Evolutionary conservation across 805 yeast species (phyloP).

Genomic region (Candida sphagnicola): DNA sequence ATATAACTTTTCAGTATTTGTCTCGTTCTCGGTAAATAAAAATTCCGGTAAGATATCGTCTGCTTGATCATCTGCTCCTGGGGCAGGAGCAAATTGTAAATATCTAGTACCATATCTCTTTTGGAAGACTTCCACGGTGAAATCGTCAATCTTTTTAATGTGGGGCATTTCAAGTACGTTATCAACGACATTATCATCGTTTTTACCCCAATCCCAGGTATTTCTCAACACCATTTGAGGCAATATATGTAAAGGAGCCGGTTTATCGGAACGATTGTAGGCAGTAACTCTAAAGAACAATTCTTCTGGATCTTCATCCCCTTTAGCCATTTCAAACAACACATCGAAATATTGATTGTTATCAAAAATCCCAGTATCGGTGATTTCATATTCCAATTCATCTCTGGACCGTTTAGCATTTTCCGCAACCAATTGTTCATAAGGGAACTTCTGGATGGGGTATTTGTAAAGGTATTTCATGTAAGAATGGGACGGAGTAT

Average conservation of each 20-base stretch:
- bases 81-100: slow-evolving; percentile 77
- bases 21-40: slow-evolving; percentile 86
- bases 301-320: slow-evolving; percentile 76
- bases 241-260: slow-evolving; percentile 84
- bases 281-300: slow-evolving; percentile 82
- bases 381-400: slow-evolving; percentile 75
- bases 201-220: slow-evolving; percentile 89
- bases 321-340: slow-evolving; percentile 86
- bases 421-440: slow-evolving; percentile 64
- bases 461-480: slow-evolving; percentile 90
- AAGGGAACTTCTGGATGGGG: slow-evolving; percentile 84
- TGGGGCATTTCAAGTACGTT: slow-evolving; percentile 43
- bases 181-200: slow-evolving; percentile 28
- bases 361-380: slow-evolving; percentile 75
- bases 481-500: slow-evolving; percentile 89
- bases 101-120: slow-evolving; percentile 64
- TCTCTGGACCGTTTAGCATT: slow-evolving; percentile 61
- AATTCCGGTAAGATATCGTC: slow-evolving; percentile 73
- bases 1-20: slow-evolving; percentile 69
- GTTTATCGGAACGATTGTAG: slow-evolving; percentile 72
- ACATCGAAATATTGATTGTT: slow-evolving; percentile 81
- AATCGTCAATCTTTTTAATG: slow-evolving; percentile 35
- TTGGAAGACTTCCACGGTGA: slow-evolving; percentile 58
- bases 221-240: slow-evolving; percentile 86
- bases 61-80: slow-evolving; percentile 56